phyloP scores from a whole-genome alignment of 1,284 basidiomycete genomes.

The Ceratobasidium sp. region DNA sequence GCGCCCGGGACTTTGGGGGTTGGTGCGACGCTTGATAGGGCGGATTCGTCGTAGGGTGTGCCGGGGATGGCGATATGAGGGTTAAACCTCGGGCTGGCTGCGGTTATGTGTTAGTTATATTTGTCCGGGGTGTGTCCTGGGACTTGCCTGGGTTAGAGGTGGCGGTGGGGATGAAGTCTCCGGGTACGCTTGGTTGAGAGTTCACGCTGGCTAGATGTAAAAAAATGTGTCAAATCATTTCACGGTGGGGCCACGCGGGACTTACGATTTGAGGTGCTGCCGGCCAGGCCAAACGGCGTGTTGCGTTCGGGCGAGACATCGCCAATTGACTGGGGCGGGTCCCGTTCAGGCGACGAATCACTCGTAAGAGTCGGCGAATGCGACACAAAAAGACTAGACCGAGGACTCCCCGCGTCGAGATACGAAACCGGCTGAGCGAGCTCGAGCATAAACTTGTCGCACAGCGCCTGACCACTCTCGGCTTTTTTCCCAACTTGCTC shows the following conservation, averaged over 20 bases:
- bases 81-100: background rate
- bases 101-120: background rate
- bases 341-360: background rate
- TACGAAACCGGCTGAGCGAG: background rate
- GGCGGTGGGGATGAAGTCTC: background rate
- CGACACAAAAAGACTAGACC: too few species aligned
- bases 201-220: background rate
- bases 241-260: background rate
- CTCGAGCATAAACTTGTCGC: background rate
- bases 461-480: background rate
- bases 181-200: background rate
- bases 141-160: background rate
- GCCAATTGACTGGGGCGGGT: background rate
- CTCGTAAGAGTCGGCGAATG: background rate
- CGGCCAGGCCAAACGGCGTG: background rate
- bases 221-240: conserved; percentile 2
- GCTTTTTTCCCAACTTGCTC: background rate
- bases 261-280: background rate
- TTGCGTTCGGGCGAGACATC: too few species aligned
- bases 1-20: conserved; percentile 20
- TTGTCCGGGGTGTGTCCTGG: background rate
- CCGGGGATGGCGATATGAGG: background rate
- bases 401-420: background rate
- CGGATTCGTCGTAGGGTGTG: conserved; percentile 11
- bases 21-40: background rate